Conservation (phyloP, 179 eudicot genomes). For the Pouteria campechiana region DNA sequence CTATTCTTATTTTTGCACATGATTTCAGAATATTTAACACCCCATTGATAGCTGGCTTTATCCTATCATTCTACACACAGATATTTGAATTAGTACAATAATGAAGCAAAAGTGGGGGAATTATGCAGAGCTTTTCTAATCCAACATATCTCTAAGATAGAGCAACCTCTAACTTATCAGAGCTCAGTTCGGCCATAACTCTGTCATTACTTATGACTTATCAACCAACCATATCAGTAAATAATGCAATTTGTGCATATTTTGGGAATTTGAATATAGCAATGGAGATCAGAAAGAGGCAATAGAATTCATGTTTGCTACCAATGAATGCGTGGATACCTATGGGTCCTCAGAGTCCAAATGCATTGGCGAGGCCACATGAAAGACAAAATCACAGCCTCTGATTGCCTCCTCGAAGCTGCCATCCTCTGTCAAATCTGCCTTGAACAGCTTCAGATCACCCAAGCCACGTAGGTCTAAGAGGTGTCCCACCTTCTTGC, state of each 20-base stretch:
- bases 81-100: slow-evolving; percentile 19
- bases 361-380: slow-evolving; percentile 79
- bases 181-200: too few species aligned
- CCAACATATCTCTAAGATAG: too few species aligned
- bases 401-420: slow-evolving; percentile 67
- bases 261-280: background rate
- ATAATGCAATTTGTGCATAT: too few species aligned
- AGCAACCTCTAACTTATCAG: too few species aligned
- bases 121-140: background rate
- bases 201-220: too few species aligned
- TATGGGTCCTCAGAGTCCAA: slow-evolving; percentile 31
- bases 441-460: slow-evolving; percentile 40
- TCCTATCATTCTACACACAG: slow-evolving; percentile 29
- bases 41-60: slow-evolving; percentile 61
- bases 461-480: slow-evolving; percentile 32
- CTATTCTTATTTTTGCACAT: slow-evolving; percentile 34
- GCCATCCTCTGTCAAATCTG: slow-evolving; percentile 62
- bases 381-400: slow-evolving; percentile 67
- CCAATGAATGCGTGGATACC: slow-evolving; percentile 32
- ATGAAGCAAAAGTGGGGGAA: background rate
- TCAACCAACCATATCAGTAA: too few species aligned
- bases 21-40: slow-evolving; percentile 52
- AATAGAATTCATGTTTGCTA: slow-evolving; percentile 5
- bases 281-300: background rate
- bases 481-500: too few species aligned